These are phyloP conservation scores for Exophiala sp. DNA, from an alignment of 2,329 filamentous ascomycete genomes.

Conservation along the genomic window DNA sequence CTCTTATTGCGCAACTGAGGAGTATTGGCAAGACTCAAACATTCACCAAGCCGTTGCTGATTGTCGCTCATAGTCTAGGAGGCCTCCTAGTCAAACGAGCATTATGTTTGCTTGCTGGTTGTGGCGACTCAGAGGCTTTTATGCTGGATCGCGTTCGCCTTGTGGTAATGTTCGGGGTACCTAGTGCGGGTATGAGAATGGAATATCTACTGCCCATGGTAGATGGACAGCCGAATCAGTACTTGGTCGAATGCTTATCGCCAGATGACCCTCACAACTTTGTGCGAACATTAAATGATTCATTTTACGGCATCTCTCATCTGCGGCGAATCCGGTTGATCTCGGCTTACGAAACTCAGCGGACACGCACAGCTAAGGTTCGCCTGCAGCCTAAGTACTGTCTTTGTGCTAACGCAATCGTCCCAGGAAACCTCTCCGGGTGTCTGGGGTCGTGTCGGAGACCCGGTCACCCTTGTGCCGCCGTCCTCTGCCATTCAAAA, in stretches of 20 bases:
- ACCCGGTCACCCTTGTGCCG: not conserved
- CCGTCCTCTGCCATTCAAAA: constrained; percentile 3
- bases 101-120: not conserved
- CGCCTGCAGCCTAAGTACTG: not conserved
- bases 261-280: not conserved
- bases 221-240: constrained; percentile 14
- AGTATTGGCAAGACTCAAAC: not conserved
- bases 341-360: constrained; percentile 11
- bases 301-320: constrained; percentile 4
- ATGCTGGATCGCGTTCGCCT: constrained; percentile 6
- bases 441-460: not conserved
- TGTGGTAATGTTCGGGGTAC: constrained; percentile 26
- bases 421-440: not conserved
- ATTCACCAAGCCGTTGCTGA: constrained; percentile 12
- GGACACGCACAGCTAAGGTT: constrained; percentile 7
- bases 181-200: constrained; percentile 24
- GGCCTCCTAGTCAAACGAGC: constrained; percentile 20
- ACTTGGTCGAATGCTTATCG: constrained; percentile 4
- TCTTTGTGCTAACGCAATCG: not conserved
- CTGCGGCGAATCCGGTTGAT: constrained; percentile 4
- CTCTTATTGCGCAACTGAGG: constrained; percentile 1
- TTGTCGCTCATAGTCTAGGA: constrained; percentile 23
- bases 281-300: constrained; percentile 3
- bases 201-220: constrained; percentile 18
- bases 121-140: not conserved